Percentiles rank a stretch among this genome's conserved stretches.
phyloP scores from a whole-genome alignment of 495 filamentous ascomycete genomes.

The Hypoxylon subgilvum region DNA sequence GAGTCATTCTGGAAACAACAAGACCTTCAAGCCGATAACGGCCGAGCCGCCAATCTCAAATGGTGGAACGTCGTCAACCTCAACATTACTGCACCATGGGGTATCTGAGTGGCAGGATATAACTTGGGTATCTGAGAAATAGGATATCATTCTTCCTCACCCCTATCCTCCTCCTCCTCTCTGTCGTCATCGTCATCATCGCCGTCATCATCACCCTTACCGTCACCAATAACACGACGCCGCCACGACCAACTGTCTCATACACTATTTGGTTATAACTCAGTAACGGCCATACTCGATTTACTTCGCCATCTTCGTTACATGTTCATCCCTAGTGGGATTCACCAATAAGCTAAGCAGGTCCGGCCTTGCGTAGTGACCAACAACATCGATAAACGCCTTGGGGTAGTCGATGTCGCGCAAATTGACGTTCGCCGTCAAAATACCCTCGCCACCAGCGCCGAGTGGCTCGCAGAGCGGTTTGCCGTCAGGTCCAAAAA shows the following conservation, averaged over 20 bases:
- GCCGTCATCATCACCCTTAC: neutral
- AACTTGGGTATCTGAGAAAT: neutral
- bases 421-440: slow-evolving; percentile 55
- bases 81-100: slow-evolving; percentile 42
- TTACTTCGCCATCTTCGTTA: slow-evolving; percentile 42
- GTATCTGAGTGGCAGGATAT: slow-evolving; percentile 31
- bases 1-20: slow-evolving; percentile 47
- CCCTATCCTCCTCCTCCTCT: too few relatives aligned
- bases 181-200: neutral
- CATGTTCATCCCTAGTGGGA: slow-evolving; percentile 38
- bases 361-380: slow-evolving; percentile 63
- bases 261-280: neutral
- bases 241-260: neutral
- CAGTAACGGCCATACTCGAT: neutral
- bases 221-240: neutral
- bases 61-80: slow-evolving; percentile 46
- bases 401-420: slow-evolving; percentile 50
- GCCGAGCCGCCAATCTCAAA: slow-evolving; percentile 32
- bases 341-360: slow-evolving; percentile 59
- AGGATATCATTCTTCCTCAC: neutral
- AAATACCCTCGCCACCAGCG: slow-evolving; percentile 48
- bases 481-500: slow-evolving; percentile 62
- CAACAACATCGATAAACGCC: slow-evolving; percentile 53
- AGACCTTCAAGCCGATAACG: slow-evolving; percentile 44
- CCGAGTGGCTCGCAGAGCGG: slow-evolving; percentile 47